These are phyloP conservation scores for Choanephora cucurbitarum DNA, from an alignment of 371 early-diverging fungal species.

Conservation along the genomic window DNA sequence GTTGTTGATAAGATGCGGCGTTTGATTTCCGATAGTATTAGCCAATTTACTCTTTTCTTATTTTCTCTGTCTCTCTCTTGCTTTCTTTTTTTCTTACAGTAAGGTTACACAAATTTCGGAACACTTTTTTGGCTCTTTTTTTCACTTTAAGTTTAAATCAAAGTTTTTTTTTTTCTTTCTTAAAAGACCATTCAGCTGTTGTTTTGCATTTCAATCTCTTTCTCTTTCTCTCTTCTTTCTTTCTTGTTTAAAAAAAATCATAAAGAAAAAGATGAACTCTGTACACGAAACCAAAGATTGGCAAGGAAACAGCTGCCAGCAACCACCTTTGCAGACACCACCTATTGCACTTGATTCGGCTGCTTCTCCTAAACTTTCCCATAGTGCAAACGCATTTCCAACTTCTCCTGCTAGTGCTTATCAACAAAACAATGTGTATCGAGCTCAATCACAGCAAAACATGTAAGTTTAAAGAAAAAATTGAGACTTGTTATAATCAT, in stretches of 20 bases:
- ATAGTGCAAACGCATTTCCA: conserved; percentile 2
- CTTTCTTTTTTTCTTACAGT: not conserved
- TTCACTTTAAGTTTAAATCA: not conserved
- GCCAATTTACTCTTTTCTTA: no score
- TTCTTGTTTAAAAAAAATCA: no score
- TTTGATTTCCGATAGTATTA: no score
- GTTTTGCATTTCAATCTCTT: not conserved
- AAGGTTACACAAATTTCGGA: not conserved
- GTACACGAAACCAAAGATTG: conserved; percentile 22
- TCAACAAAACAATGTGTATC: conserved; percentile 1
- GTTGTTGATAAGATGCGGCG: no score
- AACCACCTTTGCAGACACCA: conserved; percentile 17
- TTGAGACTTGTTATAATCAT: not conserved
- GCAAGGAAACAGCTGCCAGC: conserved; percentile 3
- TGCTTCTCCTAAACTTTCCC: conserved; percentile 12
- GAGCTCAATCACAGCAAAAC: not conserved
- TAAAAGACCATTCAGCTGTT: not conserved
- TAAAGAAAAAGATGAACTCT: conserved; percentile 6
- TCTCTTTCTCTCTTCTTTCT: not conserved
- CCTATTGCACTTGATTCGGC: conserved; percentile 5
- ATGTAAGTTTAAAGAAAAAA: not conserved
- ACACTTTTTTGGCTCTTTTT: not conserved
- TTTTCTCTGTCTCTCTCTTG: not conserved
- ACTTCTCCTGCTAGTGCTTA: not conserved
- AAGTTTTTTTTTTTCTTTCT: not conserved